Percentiles rank a stretch among this genome's conserved stretches.
phyloP scores from a whole-genome alignment of 768 basidiomycete species.

The Amanita phalloides region DNA sequence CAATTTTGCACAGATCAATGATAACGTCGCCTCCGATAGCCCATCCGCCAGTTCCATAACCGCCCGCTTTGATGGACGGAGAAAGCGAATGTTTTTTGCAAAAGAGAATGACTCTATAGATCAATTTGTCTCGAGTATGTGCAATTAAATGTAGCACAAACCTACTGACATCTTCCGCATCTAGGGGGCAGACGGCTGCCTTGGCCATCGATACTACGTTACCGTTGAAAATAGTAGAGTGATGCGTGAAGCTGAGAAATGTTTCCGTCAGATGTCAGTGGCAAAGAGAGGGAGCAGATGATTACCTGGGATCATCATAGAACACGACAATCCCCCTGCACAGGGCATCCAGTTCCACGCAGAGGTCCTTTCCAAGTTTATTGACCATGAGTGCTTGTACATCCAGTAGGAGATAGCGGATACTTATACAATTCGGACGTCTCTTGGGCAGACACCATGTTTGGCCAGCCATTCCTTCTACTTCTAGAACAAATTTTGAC shows the following conservation, averaged over 20 bases:
- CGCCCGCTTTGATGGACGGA: slow-evolving; percentile 81
- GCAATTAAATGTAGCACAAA: slow-evolving; percentile 23
- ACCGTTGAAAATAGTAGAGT: slow-evolving; percentile 64
- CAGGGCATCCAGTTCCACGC: slow-evolving; percentile 32
- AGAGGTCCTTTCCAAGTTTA: slow-evolving; percentile 21
- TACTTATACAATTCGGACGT: neutral
- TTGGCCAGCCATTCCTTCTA: neutral
- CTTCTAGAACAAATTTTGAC: neutral
- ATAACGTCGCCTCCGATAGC: slow-evolving; percentile 80
- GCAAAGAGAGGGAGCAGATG: neutral
- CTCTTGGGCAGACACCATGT: neutral
- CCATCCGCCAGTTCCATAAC: slow-evolving; percentile 88
- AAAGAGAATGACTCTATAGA: slow-evolving; percentile 53
- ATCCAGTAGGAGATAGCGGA: neutral
- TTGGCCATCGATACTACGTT: slow-evolving; percentile 50
- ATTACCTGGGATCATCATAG: slow-evolving; percentile 30
- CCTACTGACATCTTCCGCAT: slow-evolving; percentile 77
- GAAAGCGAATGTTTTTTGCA: slow-evolving; percentile 61
- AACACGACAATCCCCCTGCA: slow-evolving; percentile 39
- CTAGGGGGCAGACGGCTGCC: slow-evolving; percentile 62
- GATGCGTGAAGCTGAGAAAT: slow-evolving; percentile 30
- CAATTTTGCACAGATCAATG: slow-evolving; percentile 64
- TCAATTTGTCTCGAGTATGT: neutral
- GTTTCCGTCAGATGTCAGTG: neutral
- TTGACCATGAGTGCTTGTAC: neutral